Percentiles rank a stretch among this genome's conserved stretches.
Evolutionary conservation across 2,329 filamentous ascomycete species (phyloP).

Genomic region (Thielaviopsis musarum): DNA sequence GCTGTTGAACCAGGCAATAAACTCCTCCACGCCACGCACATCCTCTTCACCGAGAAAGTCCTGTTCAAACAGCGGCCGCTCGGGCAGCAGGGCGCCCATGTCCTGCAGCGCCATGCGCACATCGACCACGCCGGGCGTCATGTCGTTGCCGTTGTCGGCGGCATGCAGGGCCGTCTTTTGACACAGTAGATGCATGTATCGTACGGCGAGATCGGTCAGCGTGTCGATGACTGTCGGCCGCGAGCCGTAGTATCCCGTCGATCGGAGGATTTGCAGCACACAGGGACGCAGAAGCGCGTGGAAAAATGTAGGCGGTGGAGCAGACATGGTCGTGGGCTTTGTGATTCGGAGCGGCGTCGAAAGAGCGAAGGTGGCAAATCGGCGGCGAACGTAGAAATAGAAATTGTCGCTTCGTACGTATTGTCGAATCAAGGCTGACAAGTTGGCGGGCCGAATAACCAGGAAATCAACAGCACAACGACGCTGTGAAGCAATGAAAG

Average conservation of each 20-base stretch:
- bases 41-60: constrained; percentile 59
- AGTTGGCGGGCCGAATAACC: too few relatives aligned
- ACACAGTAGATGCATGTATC: constrained; percentile 63
- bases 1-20: constrained; percentile 64
- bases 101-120: constrained; percentile 75
- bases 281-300: constrained; percentile 72
- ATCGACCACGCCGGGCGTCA: constrained; percentile 43
- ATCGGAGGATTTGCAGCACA: constrained; percentile 79
- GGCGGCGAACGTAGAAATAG: not conserved
- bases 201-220: constrained; percentile 69
- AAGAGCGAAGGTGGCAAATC: not conserved
- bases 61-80: constrained; percentile 51
- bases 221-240: constrained; percentile 71
- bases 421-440: not conserved
- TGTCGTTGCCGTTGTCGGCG: constrained; percentile 45
- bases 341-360: not conserved
- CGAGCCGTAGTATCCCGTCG: constrained; percentile 74
- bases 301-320: constrained; percentile 31
- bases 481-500: not conserved
- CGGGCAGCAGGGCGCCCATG: constrained; percentile 55
- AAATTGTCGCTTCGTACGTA: not conserved
- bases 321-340: constrained; percentile 24
- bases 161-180: constrained; percentile 57
- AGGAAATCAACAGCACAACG: not conserved
- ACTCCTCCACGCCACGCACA: constrained; percentile 56